phyloP scores from a whole-genome alignment of 805 yeast species.

The Starmerella ratchasimensis region DNA sequence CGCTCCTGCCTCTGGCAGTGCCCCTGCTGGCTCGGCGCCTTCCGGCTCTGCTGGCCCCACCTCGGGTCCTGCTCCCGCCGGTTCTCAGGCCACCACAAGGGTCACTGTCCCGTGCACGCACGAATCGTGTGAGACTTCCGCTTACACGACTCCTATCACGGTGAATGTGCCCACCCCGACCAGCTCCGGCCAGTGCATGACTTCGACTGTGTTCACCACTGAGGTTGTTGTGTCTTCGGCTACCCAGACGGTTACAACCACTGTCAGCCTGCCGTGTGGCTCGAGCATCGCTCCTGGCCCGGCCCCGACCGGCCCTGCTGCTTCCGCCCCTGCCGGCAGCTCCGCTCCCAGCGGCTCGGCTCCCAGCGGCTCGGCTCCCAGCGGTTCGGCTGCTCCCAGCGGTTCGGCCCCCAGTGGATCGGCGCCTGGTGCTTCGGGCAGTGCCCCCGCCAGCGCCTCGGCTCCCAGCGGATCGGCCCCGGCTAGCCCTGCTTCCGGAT shows the following conservation, averaged over 20 bases:
- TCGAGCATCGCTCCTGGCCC: neutral
- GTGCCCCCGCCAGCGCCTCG: too few relatives aligned
- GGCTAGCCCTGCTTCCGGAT: too few relatives aligned
- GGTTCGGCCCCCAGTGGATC: too few relatives aligned
- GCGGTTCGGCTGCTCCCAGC: too few relatives aligned
- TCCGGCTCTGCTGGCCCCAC: neutral
- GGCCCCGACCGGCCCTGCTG: neutral
- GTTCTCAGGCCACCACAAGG: neutral
- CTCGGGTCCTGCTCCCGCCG: neutral
- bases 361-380: too few relatives aligned
- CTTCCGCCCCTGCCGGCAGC: too few relatives aligned
- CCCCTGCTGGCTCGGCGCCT: neutral
- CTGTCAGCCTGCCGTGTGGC: conserved; percentile 5
- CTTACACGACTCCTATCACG: conserved; percentile 9
- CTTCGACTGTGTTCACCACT: conserved; percentile 6
- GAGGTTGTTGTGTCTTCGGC: neutral
- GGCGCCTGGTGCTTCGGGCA: too few relatives aligned
- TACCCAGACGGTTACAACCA: neutral
- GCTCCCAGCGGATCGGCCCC: too few relatives aligned
- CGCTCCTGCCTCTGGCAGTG: neutral
- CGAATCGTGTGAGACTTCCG: conserved; percentile 4
- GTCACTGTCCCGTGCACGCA: conserved; percentile 16
- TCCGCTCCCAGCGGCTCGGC: neutral
- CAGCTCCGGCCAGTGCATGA: conserved; percentile 3
- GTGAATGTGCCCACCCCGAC: conserved; percentile 9